phyloP scores from a whole-genome alignment of 2,329 filamentous ascomycete species.

The Geosmithia putterillii region DNA sequence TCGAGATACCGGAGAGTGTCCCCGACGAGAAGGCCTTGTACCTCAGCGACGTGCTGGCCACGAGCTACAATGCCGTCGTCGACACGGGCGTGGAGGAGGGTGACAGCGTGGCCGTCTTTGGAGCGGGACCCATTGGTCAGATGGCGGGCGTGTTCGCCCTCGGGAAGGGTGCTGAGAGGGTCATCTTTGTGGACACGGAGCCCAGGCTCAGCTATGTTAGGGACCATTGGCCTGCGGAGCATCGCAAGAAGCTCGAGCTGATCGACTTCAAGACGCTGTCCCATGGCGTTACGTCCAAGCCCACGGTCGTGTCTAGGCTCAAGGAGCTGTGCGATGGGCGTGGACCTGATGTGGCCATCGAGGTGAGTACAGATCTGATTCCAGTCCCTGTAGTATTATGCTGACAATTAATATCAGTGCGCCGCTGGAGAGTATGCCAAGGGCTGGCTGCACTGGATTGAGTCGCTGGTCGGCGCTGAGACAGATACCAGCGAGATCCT shows the following conservation, averaged over 20 bases:
- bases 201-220: constrained; percentile 58
- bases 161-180: constrained; percentile 57
- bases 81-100: constrained; percentile 70
- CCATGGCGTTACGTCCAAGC: constrained; percentile 41
- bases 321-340: constrained; percentile 62
- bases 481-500: constrained; percentile 75
- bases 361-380: constrained; percentile 22
- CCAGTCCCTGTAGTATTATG: neutral
- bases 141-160: constrained; percentile 69
- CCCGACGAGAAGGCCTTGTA: constrained; percentile 75
- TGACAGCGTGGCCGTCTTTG: constrained; percentile 72
- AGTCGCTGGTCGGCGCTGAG: constrained; percentile 54
- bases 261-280: constrained; percentile 54
- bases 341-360: constrained; percentile 63
- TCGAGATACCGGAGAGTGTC: constrained; percentile 65
- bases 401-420: constrained; percentile 16
- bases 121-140: constrained; percentile 78
- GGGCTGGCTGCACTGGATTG: constrained; percentile 46
- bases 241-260: constrained; percentile 45
- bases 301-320: constrained; percentile 56
- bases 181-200: constrained; percentile 71
- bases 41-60: constrained; percentile 68
- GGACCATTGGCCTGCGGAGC: constrained; percentile 38
- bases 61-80: constrained; percentile 71
- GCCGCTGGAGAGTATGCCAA: constrained; percentile 50